Base-by-base conservation (phyloP, 2,329 filamentous ascomycete species). In the Hypoxylon sp. region DNA sequence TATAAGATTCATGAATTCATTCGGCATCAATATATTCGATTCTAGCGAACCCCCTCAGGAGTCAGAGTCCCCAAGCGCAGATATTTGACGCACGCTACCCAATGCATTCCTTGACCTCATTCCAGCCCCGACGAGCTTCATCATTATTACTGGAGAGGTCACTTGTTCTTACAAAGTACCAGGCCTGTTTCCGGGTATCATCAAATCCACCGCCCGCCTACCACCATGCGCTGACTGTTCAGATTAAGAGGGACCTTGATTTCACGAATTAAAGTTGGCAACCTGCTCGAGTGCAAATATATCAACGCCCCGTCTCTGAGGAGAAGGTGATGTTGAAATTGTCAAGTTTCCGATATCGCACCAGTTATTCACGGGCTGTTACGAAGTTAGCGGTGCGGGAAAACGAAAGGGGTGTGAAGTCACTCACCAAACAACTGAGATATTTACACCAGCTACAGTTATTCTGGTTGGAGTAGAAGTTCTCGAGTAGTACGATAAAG, bases 381-480 rank as follows among this genome's bases (percentile, higher is more conserved):
- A 1, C 45, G 50, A 55, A 3, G 46, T 69, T 32, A 68, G 45
- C 30, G 50, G 18, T 24, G 22, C 14, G 28, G 8, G 4, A 3
- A 49, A 2, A 33, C 12, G 33, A 45, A 45, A 24, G 38, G 26
- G 30, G 30, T 8, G 20, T 33, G 53, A 26, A 9, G 42, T 48
- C 61, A 90, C 93, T 87, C 82, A 96, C 93, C 80, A 99, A 80
- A 76, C 96, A 99, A 77, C 91, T 96, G 72, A 99, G 80, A 75
- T 97, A 96, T 82, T 96, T 96, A 84, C 96, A 99, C 96, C 96
- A 99, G 9, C 80, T 83, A 78, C 96, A 99, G 28, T 86, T 89
- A 50, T 88, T 88, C 63, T 87, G 85, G 77, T 90, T 89, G 68
- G 87, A 87, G 80, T 98, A 98, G 77, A 99, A 99, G 80, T 97